These are phyloP conservation scores for Colletotrichum tabaci DNA, from an alignment of 2,329 filamentous ascomycete species.

Conservation along the genomic window DNA sequence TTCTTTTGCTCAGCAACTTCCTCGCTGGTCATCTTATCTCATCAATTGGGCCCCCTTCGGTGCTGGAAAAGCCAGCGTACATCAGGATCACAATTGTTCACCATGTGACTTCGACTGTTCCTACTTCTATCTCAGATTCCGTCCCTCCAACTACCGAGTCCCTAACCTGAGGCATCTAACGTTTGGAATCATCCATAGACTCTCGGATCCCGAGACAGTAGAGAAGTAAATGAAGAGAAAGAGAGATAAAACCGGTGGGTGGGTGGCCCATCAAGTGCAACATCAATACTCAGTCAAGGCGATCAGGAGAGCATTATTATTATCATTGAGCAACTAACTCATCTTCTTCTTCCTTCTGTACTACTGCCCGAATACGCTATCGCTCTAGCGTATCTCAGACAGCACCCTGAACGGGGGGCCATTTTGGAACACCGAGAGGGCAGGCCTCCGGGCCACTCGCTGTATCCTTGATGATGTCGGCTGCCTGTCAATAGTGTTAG, in stretches of 20 bases:
- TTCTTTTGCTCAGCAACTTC: background rate
- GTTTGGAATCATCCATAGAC: too few relatives aligned
- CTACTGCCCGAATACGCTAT: background rate
- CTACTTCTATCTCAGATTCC: too few relatives aligned
- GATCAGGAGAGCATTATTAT: background rate
- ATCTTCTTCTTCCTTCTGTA: background rate
- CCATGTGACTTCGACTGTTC: too few relatives aligned
- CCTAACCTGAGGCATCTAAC: too few relatives aligned
- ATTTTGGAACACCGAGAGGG: slow-evolving; percentile 12
- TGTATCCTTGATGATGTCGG: slow-evolving; percentile 60
- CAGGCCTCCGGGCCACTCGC: slow-evolving; percentile 11
- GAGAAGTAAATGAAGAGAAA: too few relatives aligned
- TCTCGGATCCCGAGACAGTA: too few relatives aligned
- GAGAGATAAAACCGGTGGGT: background rate
- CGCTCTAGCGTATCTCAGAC: background rate
- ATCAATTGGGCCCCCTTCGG: too few relatives aligned
- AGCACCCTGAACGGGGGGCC: slow-evolving; percentile 4
- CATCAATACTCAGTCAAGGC: background rate
- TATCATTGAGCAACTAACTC: background rate
- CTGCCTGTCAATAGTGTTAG: slow-evolving; percentile 52
- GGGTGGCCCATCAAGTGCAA: background rate
- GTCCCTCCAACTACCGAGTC: too few relatives aligned
- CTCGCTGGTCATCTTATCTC: background rate
- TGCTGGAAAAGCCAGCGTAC: too few relatives aligned
- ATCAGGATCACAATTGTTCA: too few relatives aligned